phyloP scores from a whole-genome alignment of 345 rosid species.

The Sonneratia alba region DNA sequence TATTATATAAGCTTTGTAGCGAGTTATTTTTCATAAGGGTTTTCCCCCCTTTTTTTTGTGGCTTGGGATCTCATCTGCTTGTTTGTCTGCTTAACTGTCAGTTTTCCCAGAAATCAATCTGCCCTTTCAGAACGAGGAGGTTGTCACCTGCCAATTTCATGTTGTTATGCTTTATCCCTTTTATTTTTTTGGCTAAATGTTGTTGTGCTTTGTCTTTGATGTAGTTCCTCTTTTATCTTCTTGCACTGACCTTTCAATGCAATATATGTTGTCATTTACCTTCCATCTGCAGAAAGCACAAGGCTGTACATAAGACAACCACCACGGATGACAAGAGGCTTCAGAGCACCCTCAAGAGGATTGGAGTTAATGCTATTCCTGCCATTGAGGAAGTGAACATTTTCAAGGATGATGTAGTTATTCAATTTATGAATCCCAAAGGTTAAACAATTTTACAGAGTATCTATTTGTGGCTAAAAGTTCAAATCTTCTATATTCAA shows the following conservation, averaged over 20 bases:
- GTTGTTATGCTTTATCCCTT: no score
- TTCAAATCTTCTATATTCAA: neutral
- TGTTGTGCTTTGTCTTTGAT: neutral
- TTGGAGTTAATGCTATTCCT: constrained; percentile 88
- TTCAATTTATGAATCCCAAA: constrained; percentile 82
- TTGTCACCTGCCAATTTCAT: neutral
- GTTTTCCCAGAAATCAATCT: neutral
- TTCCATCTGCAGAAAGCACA: constrained; percentile 63
- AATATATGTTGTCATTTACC: neutral
- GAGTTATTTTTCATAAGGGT: neutral
- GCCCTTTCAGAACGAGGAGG: neutral
- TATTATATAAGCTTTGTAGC: neutral
- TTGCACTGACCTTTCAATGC: neutral
- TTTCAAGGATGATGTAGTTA: constrained; percentile 89
- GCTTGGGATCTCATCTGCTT: no score
- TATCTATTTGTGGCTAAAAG: neutral
- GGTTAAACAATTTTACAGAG: constrained; percentile 27
- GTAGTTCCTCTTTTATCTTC: neutral
- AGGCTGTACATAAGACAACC: constrained; percentile 96
- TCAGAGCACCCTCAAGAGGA: constrained; percentile 90
- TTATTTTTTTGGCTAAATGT: no score
- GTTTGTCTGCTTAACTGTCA: neutral
- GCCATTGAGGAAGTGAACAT: constrained; percentile 97
- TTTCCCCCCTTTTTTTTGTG: no score
- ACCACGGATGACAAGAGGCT: constrained; percentile 96